A percentile compares a stretch with the other conserved stretches of the same genome.
Evolutionary conservation across 1,284 basidiomycete genomes (phyloP).

Genomic region (Veloboletus limbatus): DNA sequence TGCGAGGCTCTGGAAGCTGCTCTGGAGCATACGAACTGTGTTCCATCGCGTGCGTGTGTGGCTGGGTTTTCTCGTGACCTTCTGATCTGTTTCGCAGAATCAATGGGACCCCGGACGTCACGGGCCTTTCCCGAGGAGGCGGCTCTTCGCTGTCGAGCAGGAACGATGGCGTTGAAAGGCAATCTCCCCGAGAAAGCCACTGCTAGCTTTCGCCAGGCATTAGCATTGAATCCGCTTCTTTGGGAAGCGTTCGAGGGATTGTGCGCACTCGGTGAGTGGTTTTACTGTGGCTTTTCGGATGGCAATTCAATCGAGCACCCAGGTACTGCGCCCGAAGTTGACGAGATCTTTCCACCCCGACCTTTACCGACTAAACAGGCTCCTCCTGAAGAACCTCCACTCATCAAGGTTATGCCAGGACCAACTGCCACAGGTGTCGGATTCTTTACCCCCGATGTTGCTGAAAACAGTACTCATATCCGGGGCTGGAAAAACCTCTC

Average conservation of each 20-base stretch:
- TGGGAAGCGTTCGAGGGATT: constrained; percentile 95
- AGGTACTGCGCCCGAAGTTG: constrained; percentile 68
- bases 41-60: constrained; percentile 51
- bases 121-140: constrained; percentile 63
- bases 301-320: constrained; percentile 18
- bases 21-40: constrained; percentile 48
- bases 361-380: constrained; percentile 53
- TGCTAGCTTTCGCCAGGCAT: constrained; percentile 68
- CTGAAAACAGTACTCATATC: constrained; percentile 51
- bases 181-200: constrained; percentile 73
- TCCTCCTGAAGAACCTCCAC: constrained; percentile 47
- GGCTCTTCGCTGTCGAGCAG: constrained; percentile 65
- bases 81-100: constrained; percentile 40
- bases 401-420: constrained; percentile 37
- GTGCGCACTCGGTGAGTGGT: constrained; percentile 71
- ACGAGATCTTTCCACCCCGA: constrained; percentile 68
- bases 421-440: constrained; percentile 60
- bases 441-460: constrained; percentile 76
- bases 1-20: constrained; percentile 67
- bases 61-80: constrained; percentile 8
- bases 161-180: constrained; percentile 68
- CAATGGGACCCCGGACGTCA: constrained; percentile 47
- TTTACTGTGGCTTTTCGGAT: constrained; percentile 2
- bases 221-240: constrained; percentile 74
- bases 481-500: constrained; percentile 52